A percentile compares a stretch with the other conserved stretches of the same genome.
Evolutionary conservation across 495 filamentous ascomycete species (phyloP).

Genomic region (Endocarpon pusillum): DNA sequence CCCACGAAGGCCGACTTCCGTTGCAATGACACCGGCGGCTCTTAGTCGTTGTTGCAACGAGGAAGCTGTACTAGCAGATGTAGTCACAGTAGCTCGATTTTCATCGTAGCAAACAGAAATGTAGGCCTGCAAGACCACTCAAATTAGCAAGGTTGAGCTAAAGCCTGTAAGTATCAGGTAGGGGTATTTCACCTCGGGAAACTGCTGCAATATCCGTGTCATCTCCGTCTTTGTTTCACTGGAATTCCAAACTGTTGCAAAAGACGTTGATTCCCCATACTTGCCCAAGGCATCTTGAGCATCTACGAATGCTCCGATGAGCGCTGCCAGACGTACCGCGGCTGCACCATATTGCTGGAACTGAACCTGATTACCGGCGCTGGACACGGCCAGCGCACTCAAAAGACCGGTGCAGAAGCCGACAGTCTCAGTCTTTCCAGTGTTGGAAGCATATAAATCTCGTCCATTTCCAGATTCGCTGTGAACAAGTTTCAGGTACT

Average conservation of each 20-base stretch:
- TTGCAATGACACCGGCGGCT: conserved; percentile 18
- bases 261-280: conserved; percentile 10
- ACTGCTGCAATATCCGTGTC: conserved; percentile 7
- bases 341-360: conserved; percentile 21
- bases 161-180: neutral
- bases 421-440: conserved; percentile 17
- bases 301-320: conserved; percentile 26
- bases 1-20: conserved; percentile 19
- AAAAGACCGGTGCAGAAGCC: conserved; percentile 31
- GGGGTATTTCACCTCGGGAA: conserved; percentile 7
- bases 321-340: conserved; percentile 22
- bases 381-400: conserved; percentile 20
- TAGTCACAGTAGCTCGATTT: conserved; percentile 19
- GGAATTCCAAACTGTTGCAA: conserved; percentile 14
- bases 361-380: conserved; percentile 8
- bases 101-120: conserved; percentile 28
- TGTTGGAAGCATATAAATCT: neutral
- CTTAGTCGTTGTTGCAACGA: conserved; percentile 16
- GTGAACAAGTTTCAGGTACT: neutral
- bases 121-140: conserved; percentile 18
- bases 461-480: neutral
- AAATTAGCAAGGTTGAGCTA: conserved; percentile 1
- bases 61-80: conserved; percentile 9
- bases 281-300: conserved; percentile 16
- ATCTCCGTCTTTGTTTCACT: conserved; percentile 7